Conservation (phyloP, 768 basidiomycete species). For the Kwoniella heveanensis region DNA sequence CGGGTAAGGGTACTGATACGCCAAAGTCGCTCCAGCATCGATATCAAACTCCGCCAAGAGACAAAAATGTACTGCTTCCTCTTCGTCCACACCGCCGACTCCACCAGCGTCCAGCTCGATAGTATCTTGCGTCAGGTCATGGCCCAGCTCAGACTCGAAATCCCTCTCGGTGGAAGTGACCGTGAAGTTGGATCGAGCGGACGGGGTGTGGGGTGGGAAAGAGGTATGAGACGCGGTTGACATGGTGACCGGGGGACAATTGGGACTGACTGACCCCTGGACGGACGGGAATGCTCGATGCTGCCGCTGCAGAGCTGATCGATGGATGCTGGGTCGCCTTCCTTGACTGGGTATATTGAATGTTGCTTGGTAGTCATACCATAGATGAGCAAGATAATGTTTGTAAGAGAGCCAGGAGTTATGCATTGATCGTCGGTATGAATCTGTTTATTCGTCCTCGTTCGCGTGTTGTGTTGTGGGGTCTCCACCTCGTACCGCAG, state of each 20-base stretch:
- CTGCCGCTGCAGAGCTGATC: no score
- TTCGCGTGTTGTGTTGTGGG: neutral
- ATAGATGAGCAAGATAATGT: no score
- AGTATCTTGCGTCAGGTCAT: slow-evolving; percentile 5
- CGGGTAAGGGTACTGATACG: slow-evolving; percentile 94
- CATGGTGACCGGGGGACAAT: no score
- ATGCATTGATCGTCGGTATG: neutral
- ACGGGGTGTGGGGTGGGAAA: slow-evolving; percentile 19
- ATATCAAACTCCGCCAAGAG: slow-evolving; percentile 99
- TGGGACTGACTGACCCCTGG: no score
- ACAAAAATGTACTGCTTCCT: slow-evolving; percentile 69
- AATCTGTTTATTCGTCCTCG: neutral
- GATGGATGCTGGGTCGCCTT: no score
- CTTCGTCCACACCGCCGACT: neutral
- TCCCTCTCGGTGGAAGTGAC: slow-evolving; percentile 22
- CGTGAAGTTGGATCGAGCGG: slow-evolving; percentile 22
- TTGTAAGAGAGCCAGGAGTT: no score
- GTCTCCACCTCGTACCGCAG: neutral
- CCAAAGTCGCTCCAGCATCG: slow-evolving; percentile 85
- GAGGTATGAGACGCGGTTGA: slow-evolving; percentile 15
- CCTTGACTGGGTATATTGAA: neutral
- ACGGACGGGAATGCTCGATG: no score
- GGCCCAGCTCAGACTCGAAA: slow-evolving; percentile 22
- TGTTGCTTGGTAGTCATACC: no score
- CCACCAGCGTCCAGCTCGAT: slow-evolving; percentile 1